These are phyloP conservation scores for Wickerhamomyces canadensis DNA, from an alignment of 805 yeast genomes.

Conservation along the genomic window DNA sequence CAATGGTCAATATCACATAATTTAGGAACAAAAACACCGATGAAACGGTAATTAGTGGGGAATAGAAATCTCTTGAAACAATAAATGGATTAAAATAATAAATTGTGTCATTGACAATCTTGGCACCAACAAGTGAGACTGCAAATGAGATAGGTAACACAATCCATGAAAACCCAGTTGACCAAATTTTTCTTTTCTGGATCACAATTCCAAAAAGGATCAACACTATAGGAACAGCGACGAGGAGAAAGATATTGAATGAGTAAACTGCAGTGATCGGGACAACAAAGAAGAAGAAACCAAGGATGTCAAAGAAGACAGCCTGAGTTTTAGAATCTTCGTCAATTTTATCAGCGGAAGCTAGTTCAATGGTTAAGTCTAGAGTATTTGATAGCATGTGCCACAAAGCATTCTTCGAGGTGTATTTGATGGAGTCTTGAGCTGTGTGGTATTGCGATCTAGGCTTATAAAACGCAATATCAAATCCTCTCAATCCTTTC, in stretches of 20 bases:
- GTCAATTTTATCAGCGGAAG: slow-evolving; percentile 31
- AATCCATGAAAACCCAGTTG: slow-evolving; percentile 39
- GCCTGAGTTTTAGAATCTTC: slow-evolving; percentile 37
- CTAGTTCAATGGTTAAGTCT: slow-evolving; percentile 49
- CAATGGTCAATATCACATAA: slow-evolving; percentile 44
- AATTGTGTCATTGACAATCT: slow-evolving; percentile 35
- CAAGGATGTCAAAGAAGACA: slow-evolving; percentile 60
- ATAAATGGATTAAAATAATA: slow-evolving; percentile 40
- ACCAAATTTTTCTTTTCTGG: slow-evolving; percentile 43
- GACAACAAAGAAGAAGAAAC: slow-evolving; percentile 46
- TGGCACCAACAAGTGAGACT: slow-evolving; percentile 36
- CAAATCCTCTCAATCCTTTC: slow-evolving; percentile 76
- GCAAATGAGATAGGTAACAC: slow-evolving; percentile 57
- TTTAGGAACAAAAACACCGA: slow-evolving; percentile 47
- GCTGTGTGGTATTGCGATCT: slow-evolving; percentile 79
- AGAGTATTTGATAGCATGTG: slow-evolving; percentile 75
- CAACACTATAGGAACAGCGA: slow-evolving; percentile 49
- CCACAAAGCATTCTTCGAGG: slow-evolving; percentile 67
- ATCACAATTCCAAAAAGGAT: slow-evolving; percentile 44
- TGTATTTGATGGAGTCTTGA: slow-evolving; percentile 60
- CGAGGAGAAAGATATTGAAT: slow-evolving; percentile 47
- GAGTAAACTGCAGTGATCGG: slow-evolving; percentile 45
- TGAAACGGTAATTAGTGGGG: slow-evolving; percentile 45
- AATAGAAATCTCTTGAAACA: slow-evolving; percentile 43
- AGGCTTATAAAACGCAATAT: slow-evolving; percentile 84